Evolutionary conservation across 73 alveolate species (phyloP).

Genomic region (Symbiodinium natans): DNA sequence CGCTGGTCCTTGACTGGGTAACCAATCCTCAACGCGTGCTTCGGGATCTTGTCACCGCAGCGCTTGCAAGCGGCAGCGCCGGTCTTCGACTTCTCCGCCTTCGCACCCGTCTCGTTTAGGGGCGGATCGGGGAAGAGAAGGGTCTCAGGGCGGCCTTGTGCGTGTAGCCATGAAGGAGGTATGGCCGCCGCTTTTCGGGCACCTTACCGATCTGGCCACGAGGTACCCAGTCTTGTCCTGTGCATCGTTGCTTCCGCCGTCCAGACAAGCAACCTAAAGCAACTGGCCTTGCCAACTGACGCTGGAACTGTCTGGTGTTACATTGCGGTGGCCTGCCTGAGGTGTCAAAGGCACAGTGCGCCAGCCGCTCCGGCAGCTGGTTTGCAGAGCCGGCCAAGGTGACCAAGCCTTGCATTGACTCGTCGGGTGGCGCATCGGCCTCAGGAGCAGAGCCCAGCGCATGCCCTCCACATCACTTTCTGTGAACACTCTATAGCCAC

Average conservation of each 20-base stretch:
- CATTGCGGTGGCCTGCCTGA: neutral
- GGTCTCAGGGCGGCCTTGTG: neutral
- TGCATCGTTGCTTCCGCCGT: neutral
- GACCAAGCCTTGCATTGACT: slow-evolving; percentile 23
- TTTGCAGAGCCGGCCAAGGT: slow-evolving; percentile 27
- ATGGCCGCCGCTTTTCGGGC: slow-evolving; percentile 29
- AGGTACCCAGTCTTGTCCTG: slow-evolving; percentile 79
- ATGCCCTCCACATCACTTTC: no score
- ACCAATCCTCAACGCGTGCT: slow-evolving; percentile 30
- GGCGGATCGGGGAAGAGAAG: neutral
- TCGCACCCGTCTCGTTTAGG: neutral
- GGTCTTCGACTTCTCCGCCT: slow-evolving; percentile 57
- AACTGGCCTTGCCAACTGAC: neutral
- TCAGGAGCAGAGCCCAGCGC: neutral
- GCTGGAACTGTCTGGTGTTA: neutral
- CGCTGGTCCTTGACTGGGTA: slow-evolving; percentile 82
- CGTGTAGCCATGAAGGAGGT: slow-evolving; percentile 50
- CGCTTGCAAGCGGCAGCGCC: slow-evolving; percentile 66
- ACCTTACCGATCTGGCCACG: slow-evolving; percentile 41
- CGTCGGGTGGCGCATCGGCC: neutral
- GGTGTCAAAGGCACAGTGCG: slow-evolving; percentile 34
- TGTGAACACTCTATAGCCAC: neutral
- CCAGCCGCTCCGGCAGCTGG: slow-evolving; percentile 67
- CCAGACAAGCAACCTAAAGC: neutral
- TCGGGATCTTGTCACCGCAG: slow-evolving; percentile 70